Evolutionary conservation across 163 green algal species (phyloP).

Genomic region (Scenedesmus sp.): DNA sequence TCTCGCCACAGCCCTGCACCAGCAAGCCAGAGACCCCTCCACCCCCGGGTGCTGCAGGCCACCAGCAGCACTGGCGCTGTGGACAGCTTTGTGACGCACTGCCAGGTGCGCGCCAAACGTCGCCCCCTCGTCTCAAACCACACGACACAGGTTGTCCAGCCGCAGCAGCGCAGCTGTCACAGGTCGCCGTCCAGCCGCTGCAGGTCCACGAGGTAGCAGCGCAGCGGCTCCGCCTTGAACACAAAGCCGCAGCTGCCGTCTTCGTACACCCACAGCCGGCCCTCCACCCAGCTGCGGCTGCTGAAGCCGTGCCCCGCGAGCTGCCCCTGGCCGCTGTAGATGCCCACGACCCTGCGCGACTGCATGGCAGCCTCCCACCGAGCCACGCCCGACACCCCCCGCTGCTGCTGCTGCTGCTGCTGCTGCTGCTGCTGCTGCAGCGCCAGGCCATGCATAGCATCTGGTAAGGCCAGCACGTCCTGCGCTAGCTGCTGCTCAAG

Average conservation of each 20-base stretch:
- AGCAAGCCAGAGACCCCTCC: too few species aligned
- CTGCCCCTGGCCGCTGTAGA: conserved; percentile 32
- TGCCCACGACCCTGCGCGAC: background rate
- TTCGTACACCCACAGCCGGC: conserved; percentile 51
- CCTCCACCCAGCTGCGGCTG: conserved; percentile 41
- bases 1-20: too few species aligned
- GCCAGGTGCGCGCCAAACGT: too few species aligned
- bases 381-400: background rate
- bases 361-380: conserved; percentile 18
- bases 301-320: conserved; percentile 44
- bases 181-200: conserved; percentile 35
- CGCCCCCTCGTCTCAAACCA: too few species aligned
- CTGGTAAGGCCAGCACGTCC: background rate
- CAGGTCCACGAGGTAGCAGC: conserved; percentile 12
- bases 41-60: too few species aligned
- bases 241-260: conserved; percentile 53
- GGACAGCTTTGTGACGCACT: too few species aligned
- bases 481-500: background rate
- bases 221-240: conserved; percentile 13
- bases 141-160: too few species aligned
- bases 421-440: too few species aligned
- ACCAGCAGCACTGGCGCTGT: too few species aligned
- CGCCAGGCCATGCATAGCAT: background rate
- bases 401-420: conserved; percentile 9
- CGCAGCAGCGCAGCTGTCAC: background rate